Evolutionary conservation across 352 stramenopile genomes (phyloP), one percentile per base, ranked within the genome.

Genomic region (Globisporangium acanthophoron): DNA sequence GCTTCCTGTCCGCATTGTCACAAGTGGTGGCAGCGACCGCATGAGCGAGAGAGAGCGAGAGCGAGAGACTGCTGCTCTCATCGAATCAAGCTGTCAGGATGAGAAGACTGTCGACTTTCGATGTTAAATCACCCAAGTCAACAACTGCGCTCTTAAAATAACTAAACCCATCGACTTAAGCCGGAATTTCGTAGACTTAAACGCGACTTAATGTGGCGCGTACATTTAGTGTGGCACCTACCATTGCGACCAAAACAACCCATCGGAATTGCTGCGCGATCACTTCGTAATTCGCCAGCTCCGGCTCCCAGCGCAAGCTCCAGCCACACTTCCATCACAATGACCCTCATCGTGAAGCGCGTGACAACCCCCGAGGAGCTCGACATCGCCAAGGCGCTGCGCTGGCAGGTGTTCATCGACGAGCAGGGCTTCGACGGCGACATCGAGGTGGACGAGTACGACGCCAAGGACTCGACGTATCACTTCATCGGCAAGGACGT

Each of bases 401-500:
- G 76, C 47, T 61, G 66, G 58, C 45, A 69, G 12, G 76, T 88
- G 41, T 88, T 88, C 59, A 66, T 86, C 46, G 53, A 74, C 8
- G 79, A 89, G 45, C 67, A 81, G 44, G 69, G 69, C 44, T 80
- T 78, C 47, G 64, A 77, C 33, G 49, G 54, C 2, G 56, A 48
- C n/a, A 50, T 72, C 16, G 69, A 87, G 63, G 54, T 80, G 43
- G 76, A 87, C 54, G 56, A 64, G 21, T 54, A 78, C 56, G 79
- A 87, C 64, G 52, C 70, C 51, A 56, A 70, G 20, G 40, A 66
- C 12, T 74, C 68, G 15, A 89, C 76, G 24, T 44, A 73, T 37
- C 73, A 86, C 52, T 85, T 87, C 43, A 6, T 87, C n/a, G 78
- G 71, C 53, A 76, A 73, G 46, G 72, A 87, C 53, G 49, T 69